phyloP scores from a whole-genome alignment of 2,329 filamentous ascomycete species.

The Pestalotiopsis sp. region DNA sequence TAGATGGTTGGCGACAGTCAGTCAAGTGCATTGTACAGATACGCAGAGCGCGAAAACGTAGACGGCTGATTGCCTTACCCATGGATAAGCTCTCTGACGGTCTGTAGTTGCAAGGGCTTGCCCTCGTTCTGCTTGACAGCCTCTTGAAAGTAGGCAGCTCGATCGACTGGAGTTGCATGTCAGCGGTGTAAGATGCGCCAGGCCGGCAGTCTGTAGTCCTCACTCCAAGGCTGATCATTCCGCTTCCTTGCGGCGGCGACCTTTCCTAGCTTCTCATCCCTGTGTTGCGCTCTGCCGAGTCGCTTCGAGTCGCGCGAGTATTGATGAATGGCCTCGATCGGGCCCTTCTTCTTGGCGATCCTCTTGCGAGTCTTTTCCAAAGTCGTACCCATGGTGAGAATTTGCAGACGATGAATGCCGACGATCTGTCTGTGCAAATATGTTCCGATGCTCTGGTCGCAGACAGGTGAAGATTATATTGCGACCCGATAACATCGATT shows the following conservation, averaged over 20 bases:
- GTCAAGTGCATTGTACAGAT: constrained; percentile 17
- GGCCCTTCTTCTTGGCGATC: constrained; percentile 82
- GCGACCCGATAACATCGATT: neutral
- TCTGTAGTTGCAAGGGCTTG: constrained; percentile 52
- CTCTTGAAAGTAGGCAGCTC: constrained; percentile 73
- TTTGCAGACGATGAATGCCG: neutral
- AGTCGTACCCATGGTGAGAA: constrained; percentile 69
- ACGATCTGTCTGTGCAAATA: too few species aligned
- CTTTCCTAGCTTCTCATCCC: constrained; percentile 82
- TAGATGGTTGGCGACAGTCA: constrained; percentile 38
- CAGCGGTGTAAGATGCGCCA: neutral
- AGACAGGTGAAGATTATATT: neutral
- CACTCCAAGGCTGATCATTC: constrained; percentile 74
- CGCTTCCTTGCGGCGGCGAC: constrained; percentile 70
- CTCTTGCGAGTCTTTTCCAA: constrained; percentile 85
- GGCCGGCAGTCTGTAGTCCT: constrained; percentile 23
- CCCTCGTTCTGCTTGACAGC: constrained; percentile 54
- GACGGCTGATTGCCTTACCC: constrained; percentile 43
- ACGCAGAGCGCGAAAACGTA: neutral
- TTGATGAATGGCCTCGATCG: constrained; percentile 77
- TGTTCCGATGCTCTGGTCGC: neutral
- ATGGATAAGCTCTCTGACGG: constrained; percentile 63
- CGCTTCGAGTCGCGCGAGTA: constrained; percentile 85
- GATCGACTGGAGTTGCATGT: constrained; percentile 52
- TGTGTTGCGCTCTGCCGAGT: constrained; percentile 74